phyloP scores from a whole-genome alignment of 2,329 filamentous ascomycete genomes.

The Ascochyta viciae-villosae region DNA sequence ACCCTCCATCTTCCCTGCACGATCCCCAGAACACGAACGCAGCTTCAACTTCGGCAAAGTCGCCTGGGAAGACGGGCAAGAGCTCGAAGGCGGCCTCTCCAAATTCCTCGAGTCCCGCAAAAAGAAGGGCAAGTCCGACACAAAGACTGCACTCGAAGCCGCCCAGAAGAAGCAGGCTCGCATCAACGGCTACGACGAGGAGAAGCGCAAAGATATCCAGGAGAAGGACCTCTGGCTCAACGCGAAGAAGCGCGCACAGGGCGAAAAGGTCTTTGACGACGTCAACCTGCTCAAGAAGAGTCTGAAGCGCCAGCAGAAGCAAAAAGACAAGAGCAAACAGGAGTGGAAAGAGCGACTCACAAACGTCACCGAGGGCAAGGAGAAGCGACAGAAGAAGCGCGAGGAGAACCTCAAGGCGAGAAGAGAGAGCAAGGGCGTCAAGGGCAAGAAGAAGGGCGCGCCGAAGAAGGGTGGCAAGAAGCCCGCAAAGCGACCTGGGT shows the following conservation, averaged over 20 bases:
- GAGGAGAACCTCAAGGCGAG: constrained; percentile 69
- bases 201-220: constrained; percentile 83
- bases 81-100: constrained; percentile 74
- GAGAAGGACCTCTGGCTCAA: constrained; percentile 96
- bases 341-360: constrained; percentile 69
- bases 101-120: constrained; percentile 71
- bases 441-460: constrained; percentile 60
- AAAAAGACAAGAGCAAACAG: constrained; percentile 89
- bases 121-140: constrained; percentile 83
- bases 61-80: constrained; percentile 85
- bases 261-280: constrained; percentile 88
- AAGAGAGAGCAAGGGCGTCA: constrained; percentile 80
- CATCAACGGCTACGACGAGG: constrained; percentile 74
- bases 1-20: constrained; percentile 58
- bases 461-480: constrained; percentile 57
- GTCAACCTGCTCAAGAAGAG: constrained; percentile 86
- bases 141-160: constrained; percentile 83
- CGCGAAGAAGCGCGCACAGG: constrained; percentile 85
- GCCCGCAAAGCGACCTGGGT: constrained; percentile 62
- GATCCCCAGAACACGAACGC: constrained; percentile 58
- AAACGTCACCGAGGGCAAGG: constrained; percentile 55
- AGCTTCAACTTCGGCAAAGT: constrained; percentile 91
- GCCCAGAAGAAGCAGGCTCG: constrained; percentile 87
- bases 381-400: constrained; percentile 58
- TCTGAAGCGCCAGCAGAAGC: constrained; percentile 87